Evolutionary conservation across 2,329 filamentous ascomycete species (phyloP), one percentile per base, ranked within the genome.

Genomic region (Aspergillus sp.): DNA sequence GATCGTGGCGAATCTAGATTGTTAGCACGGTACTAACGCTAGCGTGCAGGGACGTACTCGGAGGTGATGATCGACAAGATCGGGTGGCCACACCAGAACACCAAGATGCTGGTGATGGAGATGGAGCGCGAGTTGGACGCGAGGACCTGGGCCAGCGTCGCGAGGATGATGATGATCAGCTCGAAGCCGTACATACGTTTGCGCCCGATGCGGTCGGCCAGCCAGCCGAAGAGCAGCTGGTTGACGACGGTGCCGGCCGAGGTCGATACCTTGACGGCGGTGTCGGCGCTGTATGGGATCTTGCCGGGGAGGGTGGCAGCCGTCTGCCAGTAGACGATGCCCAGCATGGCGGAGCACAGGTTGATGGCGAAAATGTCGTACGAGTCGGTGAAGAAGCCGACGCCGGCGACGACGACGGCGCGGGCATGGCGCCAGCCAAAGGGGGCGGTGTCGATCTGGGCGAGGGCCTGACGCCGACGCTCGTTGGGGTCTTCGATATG

Each of bases 351-450:
- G 23, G 87, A 89, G 58, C 88, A 77, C 65, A 91, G 77, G 58
- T 85, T 88, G 61, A 88, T 87, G 65, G 87, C 85, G 71, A 94
- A 94, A 75, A 91, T 89, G 66, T 88, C 86, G 73, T 92, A 93
- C 13, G 88, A 88, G 68, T 93, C 90, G 14, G 89, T 93, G 74
- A 94, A 94, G 83, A 95, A 94, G 62, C 89, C 90, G 57, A 93
- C 87, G 63, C 90, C 89, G 29, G 89, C 89, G 21, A 93, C 89
- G 6, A 89, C 75, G 49, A 89, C 82, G 53, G 89, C 87, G 38
- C 89, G 83, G 54, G 92, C 83, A 66, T 94, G 89, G 68, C 91
- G 90, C 88, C 89, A 93, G 65, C 89, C 87, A 56, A 93, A 92
- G 3, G 86, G 86, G 7, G 88, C 88, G 75, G 87, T 87, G 76